These are phyloP conservation scores for Plasmodium adleri DNA, from an alignment of 169 alveolate species.

Conservation along the genomic window DNA sequence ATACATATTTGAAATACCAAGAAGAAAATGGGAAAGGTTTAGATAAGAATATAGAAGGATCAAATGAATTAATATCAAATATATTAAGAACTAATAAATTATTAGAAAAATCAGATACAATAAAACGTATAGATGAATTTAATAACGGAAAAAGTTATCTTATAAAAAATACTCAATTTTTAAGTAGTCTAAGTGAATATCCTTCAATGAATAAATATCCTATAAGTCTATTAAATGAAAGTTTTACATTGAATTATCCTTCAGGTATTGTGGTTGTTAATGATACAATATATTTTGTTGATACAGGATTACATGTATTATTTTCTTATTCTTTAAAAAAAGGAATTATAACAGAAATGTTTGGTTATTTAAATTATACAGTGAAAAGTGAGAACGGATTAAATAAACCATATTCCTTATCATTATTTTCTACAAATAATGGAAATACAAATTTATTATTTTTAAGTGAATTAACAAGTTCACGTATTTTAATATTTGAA, in stretches of 20 bases:
- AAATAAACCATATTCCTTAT: conserved; percentile 53
- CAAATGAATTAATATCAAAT: neutral
- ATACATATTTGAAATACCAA: neutral
- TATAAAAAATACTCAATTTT: neutral
- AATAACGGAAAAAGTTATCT: neutral
- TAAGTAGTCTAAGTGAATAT: neutral
- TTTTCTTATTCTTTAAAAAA: conserved; percentile 21
- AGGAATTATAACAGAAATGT: conserved; percentile 19
- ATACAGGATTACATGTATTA: conserved; percentile 35
- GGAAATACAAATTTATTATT: conserved; percentile 51
- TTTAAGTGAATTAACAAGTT: conserved; percentile 71
- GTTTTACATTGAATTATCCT: conserved; percentile 34
- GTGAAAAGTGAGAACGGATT: conserved; percentile 53
- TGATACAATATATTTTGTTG: conserved; percentile 48
- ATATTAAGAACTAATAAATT: neutral
- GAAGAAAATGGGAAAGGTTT: neutral
- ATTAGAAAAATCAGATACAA: neutral
- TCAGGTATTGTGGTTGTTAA: conserved; percentile 57
- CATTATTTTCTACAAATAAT: conserved; percentile 15
- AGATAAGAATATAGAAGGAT: neutral
- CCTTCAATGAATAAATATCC: neutral
- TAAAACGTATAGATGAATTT: neutral
- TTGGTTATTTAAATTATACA: conserved; percentile 56
- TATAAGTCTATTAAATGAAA: conserved; percentile 13
- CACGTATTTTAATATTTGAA: conserved; percentile 60